Percentiles rank a stretch among this genome's conserved stretches.
phyloP scores from a whole-genome alignment of 1,284 basidiomycete genomes.

The Xerocomus minutiporus region DNA sequence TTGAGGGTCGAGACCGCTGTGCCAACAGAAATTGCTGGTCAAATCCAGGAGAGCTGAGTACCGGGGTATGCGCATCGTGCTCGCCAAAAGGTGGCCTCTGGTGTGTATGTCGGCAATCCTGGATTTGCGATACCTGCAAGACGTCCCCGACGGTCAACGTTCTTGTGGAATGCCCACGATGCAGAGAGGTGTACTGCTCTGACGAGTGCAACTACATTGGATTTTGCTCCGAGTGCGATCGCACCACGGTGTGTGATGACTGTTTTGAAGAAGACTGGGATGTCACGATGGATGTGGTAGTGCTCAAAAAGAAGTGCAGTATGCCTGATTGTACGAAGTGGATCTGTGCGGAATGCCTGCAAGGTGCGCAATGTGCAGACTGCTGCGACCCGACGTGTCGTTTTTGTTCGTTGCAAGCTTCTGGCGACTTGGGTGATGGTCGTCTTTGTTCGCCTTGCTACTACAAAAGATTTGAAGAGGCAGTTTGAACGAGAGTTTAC shows the following conservation, averaged over 20 bases:
- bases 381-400: conserved; percentile 13
- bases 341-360: conserved; percentile 15
- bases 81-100: conserved; percentile 18
- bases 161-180: conserved; percentile 17
- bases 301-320: conserved; percentile 7
- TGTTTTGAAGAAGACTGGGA: not conserved
- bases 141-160: conserved; percentile 5
- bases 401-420: not conserved
- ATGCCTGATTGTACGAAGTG: conserved; percentile 8
- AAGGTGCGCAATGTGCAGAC: conserved; percentile 9
- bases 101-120: conserved; percentile 21
- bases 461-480: no score
- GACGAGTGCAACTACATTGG: conserved; percentile 22
- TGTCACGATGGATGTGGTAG: conserved; percentile 7
- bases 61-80: conserved; percentile 16
- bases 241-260: conserved; percentile 23
- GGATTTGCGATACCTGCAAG: conserved; percentile 25
- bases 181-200: conserved; percentile 15
- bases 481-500: conserved; percentile 15
- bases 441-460: not conserved
- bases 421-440: not conserved
- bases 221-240: conserved; percentile 16
- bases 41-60: not conserved
- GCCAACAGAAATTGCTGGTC: conserved; percentile 22
- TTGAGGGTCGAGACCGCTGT: conserved; percentile 7